Evolutionary conservation across 2,329 filamentous ascomycete genomes (phyloP), one percentile per base, ranked within the genome.

Genomic region (Pseudogymnoascus sp.): DNA sequence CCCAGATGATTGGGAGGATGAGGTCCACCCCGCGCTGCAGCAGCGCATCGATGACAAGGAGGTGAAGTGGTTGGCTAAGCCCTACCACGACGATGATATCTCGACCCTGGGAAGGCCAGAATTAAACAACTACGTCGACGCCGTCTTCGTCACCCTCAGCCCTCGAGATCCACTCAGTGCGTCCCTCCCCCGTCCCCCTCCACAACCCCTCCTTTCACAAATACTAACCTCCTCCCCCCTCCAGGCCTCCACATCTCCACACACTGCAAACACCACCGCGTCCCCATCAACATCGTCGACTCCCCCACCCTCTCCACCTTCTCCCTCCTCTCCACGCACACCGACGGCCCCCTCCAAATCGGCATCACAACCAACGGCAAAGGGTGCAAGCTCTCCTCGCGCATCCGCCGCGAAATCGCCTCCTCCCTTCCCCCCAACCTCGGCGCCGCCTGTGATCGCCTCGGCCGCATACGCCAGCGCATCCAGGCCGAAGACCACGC

Each of bases 311-410:
- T 97, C 14, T 97, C 91, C 77, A 90, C 90, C 25, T 96, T 99
- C 73, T 88, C 89, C 4, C 81, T 99, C 59, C 84, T 97, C 50
- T 94, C 91, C 22, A 95, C 90, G 6, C 86, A 97, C 73, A 86
- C 83, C 60, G 92, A 97, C 70, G 94, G 94, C 0, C 93, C 94
- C 8, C 79, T 99, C 39, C 94, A 97, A 72, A 88, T 99, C 63
- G 94, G 94, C 64, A 89, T 99, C 62, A 97, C 94, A 2, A 97
- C 94, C 0, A 97, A 95, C 62, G 93, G 94, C 18, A 87, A 89
- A 68, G 94, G 94, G 1, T 97, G 94, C 78, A 97, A 96, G 74
- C 82, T 99, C 30, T 90, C 94, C 5, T 90, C 91, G 8, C 83
- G 94, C 25, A 90, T 99, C 68, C 85, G 92, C 14, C 83, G 94